Evolutionary conservation across 2,329 filamentous ascomycete genomes (phyloP), one percentile per base, ranked within the genome.

Genomic region (Xylaria sp.): DNA sequence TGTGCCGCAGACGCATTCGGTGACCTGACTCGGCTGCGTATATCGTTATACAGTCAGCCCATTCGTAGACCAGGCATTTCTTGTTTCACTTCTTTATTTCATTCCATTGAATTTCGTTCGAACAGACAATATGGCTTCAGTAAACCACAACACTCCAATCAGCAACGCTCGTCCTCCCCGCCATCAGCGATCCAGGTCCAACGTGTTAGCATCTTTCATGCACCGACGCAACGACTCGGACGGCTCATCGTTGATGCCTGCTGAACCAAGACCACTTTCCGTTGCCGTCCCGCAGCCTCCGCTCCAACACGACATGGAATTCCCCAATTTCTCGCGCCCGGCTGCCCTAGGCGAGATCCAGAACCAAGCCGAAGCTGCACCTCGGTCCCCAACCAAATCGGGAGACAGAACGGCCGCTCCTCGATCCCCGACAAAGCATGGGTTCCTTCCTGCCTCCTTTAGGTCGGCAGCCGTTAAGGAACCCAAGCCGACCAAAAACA

Each of bases 331-430:
- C 70, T 74, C 74, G 35, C 76, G 79, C 53, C 75, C 79, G 5
- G 73, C 79, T 33, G 81, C 85, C 54, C 77, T 88, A 15, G 80
- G 80, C 49, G 86, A 88, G 71, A 79, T 87, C 43, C 83, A 84
- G 60, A 87, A 87, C 71, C 81, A 82, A 58, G 58, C 71, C 17
- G 70, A 68, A 35, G 60, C 62, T 31, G 54, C 65, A 25, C 58
- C 70, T 44, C 71, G 72, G 63, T 70, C 69, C 13, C 70, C 72
- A n/a, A 64, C 44, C 44, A 73, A 70, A 52, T 54, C 57, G 15
- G 60, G 57, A 41, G 63, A 64, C 7, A 58, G 51, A 41, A 53
- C 61, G 35, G 53, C 54, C 25, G 49, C 63, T 27, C 59, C 67
- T 8, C 52, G 62, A n/a, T 74, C 73, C n/a, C 72, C 73, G n/a